Base-by-base conservation (phyloP, 768 basidiomycete genomes). In the Lentinus brumalis region DNA sequence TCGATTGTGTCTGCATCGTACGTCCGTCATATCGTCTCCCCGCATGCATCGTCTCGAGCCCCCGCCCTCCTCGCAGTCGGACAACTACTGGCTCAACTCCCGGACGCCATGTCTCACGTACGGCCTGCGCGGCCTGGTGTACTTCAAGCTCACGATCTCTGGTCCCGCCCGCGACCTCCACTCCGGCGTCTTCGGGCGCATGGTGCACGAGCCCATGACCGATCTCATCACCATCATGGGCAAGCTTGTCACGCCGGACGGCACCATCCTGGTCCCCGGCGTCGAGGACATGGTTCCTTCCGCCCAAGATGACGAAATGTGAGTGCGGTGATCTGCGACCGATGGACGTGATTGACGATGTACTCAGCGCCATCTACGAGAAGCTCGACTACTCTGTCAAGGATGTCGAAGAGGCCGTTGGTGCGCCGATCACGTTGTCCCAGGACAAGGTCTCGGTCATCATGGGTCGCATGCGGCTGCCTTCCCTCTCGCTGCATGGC, bases 1-100 rank as follows among this genome's bases (percentile, higher is more conserved):
- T 94, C 26, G 94, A 97, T 67, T 92, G 89, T 66, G 90, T 96
- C 56, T 98, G 96, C 81, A 98, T 98, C 69, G 90, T 91, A 67
- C 69, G 86, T 77, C 38, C 16, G 31, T 30, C 18, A 26, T n/a
- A 14, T 49, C 39, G 29, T 32, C 12, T 54, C 30, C 21, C 21
- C 9, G 16, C 12, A 45, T 12, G 15, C n/a, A 29, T 18, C 7
- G 35, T 26, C 16, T 8, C 29, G 14, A 45, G 30, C 10, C 39
- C 30, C 41, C 58, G 14, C 35, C 40, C 30, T 50, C 38, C 15
- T 16, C n/a, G 30, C 66, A 92, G 90, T 89, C 88, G 38, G 96
- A 97, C 75, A 96, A 96, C 77, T 96, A 96, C 76, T 97, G 96
- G 96, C 76, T 93, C 53, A 92, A 92, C 74, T 85, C 85, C 0